Evolutionary conservation across 495 filamentous ascomycete genomes (phyloP).

Genomic region (Letharia columbiana): DNA sequence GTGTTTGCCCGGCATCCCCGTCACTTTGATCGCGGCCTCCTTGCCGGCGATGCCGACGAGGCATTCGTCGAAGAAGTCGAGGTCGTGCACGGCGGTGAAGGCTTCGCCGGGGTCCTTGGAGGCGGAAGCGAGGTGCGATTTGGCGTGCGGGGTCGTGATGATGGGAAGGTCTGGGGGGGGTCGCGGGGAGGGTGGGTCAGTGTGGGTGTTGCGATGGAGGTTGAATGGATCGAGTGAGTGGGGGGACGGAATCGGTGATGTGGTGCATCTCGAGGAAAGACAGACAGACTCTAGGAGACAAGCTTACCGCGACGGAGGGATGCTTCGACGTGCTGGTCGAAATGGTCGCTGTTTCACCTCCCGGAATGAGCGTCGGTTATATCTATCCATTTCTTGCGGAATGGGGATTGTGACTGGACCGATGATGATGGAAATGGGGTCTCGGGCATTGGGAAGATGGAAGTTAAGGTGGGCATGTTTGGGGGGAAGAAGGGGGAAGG

Average conservation of each 20-base stretch:
- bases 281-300: neutral
- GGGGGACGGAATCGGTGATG: neutral
- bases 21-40: slow-evolving; percentile 44
- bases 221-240: too few relatives aligned
- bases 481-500: neutral
- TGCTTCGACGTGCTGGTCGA: slow-evolving; percentile 54
- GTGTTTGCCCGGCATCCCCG: slow-evolving; percentile 64
- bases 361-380: neutral
- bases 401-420: too few relatives aligned
- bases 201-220: neutral
- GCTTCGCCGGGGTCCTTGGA: slow-evolving; percentile 35
- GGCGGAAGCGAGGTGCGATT: slow-evolving; percentile 38
- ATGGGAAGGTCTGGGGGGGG: slow-evolving; percentile 43
- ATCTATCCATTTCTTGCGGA: neutral
- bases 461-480: neutral
- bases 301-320: slow-evolving; percentile 38
- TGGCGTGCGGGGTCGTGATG: slow-evolving; percentile 57
- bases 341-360: slow-evolving; percentile 43
- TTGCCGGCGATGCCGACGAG: slow-evolving; percentile 39
- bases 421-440: neutral
- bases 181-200: neutral
- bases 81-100: slow-evolving; percentile 45
- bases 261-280: neutral
- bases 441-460: neutral
- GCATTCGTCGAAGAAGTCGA: slow-evolving; percentile 49